Percentiles rank a stretch among this genome's conserved stretches.
These are phyloP conservation scores for Claviceps humidiphila DNA, from an alignment of 2,329 filamentous ascomycete genomes.

Conservation along the genomic window DNA sequence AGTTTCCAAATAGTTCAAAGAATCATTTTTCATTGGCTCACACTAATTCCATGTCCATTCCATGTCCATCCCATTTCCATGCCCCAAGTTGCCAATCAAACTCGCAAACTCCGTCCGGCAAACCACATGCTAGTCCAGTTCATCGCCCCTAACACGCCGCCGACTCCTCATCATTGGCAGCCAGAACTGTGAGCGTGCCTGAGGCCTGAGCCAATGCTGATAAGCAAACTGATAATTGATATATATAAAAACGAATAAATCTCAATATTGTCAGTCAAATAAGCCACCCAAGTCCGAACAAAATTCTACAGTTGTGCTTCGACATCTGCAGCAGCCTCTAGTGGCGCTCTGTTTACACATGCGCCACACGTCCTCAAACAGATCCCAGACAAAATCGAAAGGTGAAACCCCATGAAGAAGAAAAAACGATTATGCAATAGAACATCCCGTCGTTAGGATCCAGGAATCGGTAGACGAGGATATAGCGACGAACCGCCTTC, in stretches of 20 bases:
- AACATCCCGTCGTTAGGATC: background rate
- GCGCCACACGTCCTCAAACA: background rate
- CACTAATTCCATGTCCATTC: background rate
- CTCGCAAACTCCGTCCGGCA: background rate
- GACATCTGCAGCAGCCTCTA: background rate
- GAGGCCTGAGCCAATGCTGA: background rate
- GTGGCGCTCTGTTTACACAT: background rate
- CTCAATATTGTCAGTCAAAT: too few species aligned
- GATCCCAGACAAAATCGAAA: too few species aligned
- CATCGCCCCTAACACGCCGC: background rate
- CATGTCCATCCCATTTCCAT: background rate
- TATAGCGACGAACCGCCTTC: constrained; percentile 25
- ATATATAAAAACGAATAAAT: too few species aligned
- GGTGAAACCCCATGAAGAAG: too few species aligned
- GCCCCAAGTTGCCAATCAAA: background rate
- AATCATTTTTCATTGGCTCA: background rate
- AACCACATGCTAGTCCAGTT: background rate
- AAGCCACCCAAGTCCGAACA: too few species aligned
- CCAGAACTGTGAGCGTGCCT: background rate
- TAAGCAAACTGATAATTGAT: background rate
- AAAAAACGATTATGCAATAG: too few species aligned
- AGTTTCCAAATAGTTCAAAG: background rate
- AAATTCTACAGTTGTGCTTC: background rate
- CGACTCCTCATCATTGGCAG: background rate
- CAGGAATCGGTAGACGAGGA: constrained; percentile 25